Conservation (phyloP, 1,284 basidiomycete species). For the Cryptococcus maquisensis region DNA sequence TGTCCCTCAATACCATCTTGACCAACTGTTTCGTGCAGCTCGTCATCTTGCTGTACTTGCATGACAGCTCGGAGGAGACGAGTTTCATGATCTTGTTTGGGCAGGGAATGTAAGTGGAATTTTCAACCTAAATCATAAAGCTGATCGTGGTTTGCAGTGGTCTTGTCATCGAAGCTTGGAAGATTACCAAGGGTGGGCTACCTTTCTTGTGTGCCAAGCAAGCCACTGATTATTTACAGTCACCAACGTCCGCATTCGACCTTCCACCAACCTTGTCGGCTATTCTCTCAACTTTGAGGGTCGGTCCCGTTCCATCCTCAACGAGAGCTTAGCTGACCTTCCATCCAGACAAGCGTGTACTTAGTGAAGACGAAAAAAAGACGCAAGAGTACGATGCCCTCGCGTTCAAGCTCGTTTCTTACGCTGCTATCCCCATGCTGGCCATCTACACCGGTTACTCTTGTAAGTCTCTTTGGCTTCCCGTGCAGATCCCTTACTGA, state of each 20-base stretch:
- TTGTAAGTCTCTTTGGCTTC: slow-evolving; percentile 29
- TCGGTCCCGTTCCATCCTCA: slow-evolving; percentile 35
- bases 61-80: slow-evolving; percentile 92
- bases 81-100: slow-evolving; percentile 91
- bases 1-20: slow-evolving; percentile 64
- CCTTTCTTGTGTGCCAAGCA: neutral
- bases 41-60: slow-evolving; percentile 83
- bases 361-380: slow-evolving; percentile 90
- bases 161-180: slow-evolving; percentile 91
- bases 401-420: slow-evolving; percentile 68
- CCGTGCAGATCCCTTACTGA: neutral
- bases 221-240: slow-evolving; percentile 57
- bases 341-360: slow-evolving; percentile 75
- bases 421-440: slow-evolving; percentile 76
- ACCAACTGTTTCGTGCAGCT: slow-evolving; percentile 89
- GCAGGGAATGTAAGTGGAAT: slow-evolving; percentile 59
- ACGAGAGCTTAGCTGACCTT: slow-evolving; percentile 9
- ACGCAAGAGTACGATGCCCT: slow-evolving; percentile 78
- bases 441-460: slow-evolving; percentile 86
- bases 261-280: slow-evolving; percentile 62
- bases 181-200: slow-evolving; percentile 61
- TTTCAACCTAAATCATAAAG: neutral
- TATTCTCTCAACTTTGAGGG: slow-evolving; percentile 77
- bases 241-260: slow-evolving; percentile 70
- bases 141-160: slow-evolving; percentile 52